Evolutionary conservation across 805 yeast species (phyloP).

Genomic region (Wickerhamiella azyma): DNA sequence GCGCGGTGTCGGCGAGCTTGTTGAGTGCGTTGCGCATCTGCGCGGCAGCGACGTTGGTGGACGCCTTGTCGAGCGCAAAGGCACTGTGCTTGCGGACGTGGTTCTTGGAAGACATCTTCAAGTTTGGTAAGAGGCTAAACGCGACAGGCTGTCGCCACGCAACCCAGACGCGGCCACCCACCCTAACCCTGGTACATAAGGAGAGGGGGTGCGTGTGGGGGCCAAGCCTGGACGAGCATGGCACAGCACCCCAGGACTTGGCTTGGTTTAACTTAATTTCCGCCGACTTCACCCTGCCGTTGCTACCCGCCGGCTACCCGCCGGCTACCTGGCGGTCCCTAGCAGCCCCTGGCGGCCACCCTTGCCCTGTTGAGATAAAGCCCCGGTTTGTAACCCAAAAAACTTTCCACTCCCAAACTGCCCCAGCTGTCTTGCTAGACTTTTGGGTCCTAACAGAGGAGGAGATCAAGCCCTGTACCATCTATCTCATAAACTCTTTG

Average conservation of each 20-base stretch:
- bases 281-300: too few species aligned
- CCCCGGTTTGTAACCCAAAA: too few species aligned
- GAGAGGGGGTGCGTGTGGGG: not conserved
- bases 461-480: not conserved
- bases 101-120: conserved; percentile 2
- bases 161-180: not conserved
- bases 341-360: too few species aligned
- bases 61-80: conserved; percentile 78
- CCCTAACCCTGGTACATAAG: not conserved
- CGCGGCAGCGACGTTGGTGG: conserved; percentile 89
- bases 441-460: not conserved
- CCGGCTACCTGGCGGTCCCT: too few species aligned
- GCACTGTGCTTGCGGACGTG: conserved; percentile 17
- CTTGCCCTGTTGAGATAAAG: conserved; percentile 3
- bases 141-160: too few species aligned
- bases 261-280: too few species aligned
- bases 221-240: too few species aligned
- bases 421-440: not conserved
- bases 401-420: not conserved
- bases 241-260: too few species aligned
- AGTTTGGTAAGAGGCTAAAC: too few species aligned
- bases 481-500: not conserved
- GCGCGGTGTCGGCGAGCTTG: conserved; percentile 67
- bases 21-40: conserved; percentile 96
- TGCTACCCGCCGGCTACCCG: too few species aligned